Evolutionary conservation across 2,329 filamentous ascomycete species (phyloP), one percentile per base, ranked within the genome.

Genomic region (Aspergillus sp.): DNA sequence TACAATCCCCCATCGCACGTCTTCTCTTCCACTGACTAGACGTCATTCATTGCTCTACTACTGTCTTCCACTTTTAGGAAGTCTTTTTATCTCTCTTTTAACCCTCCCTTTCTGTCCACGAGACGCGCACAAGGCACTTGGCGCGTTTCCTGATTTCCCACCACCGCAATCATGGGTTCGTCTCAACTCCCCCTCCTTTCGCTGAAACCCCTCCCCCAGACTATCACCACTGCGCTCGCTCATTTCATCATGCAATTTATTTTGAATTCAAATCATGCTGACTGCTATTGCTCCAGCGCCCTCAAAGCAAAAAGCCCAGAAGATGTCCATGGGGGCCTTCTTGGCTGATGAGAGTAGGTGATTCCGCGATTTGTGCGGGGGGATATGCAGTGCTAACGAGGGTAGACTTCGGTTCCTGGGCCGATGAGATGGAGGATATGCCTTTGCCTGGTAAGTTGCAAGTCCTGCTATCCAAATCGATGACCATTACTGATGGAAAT

Each of bases 241-340:
- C 32, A 46, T 31, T 33, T 35, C 31, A 43, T 40, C 29, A 32
- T 38, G 31, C 19, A 32, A 10, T 44, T 46, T 43, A 40, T 42
- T 27, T 40, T 42, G 49, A 40, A 43, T 42, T 44, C 40, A 33
- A 40, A 11, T 33, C 13, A 41, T 51, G 42, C 78, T 82, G 60
- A 81, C 68, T 32, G 47, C 57, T 42, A 48, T 49, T 42, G 44
- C 39, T 66, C 48, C 64, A 95, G 90, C 87, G 80, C 91, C 90
- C 58, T 88, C 90, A 71, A 94, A 94, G 77, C 87, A 89, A 77
- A 85, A 95, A 74, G 79, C 82, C 71, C 86, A 95, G 83, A 98
- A 94, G 80, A 91, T 98, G 87, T 89, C 88, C 77, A 84, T 97
- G 67, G 88, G 89, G 78, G 88, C 89, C 74, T 98, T 98, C 81